These are phyloP conservation scores for Mortierella sp. DNA, from an alignment of 371 early-diverging fungal species.

Conservation along the genomic window DNA sequence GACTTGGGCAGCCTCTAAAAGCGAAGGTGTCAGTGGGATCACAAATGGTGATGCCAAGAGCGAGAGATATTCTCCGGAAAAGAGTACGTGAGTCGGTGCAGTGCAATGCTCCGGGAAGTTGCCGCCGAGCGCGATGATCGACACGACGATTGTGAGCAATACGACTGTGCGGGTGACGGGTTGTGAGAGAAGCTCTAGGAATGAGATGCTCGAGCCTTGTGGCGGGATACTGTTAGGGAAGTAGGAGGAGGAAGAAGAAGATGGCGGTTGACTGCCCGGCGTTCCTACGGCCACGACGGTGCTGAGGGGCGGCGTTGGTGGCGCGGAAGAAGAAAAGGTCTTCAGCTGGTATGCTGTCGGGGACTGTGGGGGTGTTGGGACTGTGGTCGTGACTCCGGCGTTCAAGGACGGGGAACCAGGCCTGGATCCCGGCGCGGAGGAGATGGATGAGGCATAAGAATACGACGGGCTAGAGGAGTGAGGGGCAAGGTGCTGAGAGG, in stretches of 20 bases:
- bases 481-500: conserved; percentile 38
- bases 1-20: conserved; percentile 25
- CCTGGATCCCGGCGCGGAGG: conserved; percentile 40
- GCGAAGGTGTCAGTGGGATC: conserved; percentile 33
- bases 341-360: conserved; percentile 43
- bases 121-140: conserved; percentile 28
- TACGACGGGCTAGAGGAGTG: conserved; percentile 35
- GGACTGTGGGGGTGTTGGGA: conserved; percentile 45
- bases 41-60: conserved; percentile 40
- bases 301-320: conserved; percentile 33
- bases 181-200: conserved; percentile 18
- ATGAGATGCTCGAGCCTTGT: conserved; percentile 16
- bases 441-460: conserved; percentile 47
- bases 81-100: conserved; percentile 32
- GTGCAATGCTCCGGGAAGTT: conserved; percentile 48
- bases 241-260: conserved; percentile 25
- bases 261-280: conserved; percentile 28
- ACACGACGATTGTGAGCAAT: conserved; percentile 25
- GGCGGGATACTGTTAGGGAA: conserved; percentile 12
- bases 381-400: conserved; percentile 20
- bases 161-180: conserved; percentile 40
- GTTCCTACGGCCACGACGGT: conserved; percentile 53
- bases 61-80: conserved; percentile 24
- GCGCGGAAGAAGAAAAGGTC: conserved; percentile 21
- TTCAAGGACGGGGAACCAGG: conserved; percentile 37